Percentiles rank a stretch among this genome's conserved stretches.
Conservation (phyloP, 495 filamentous ascomycete genomes). For the Hypoxylon subgilvum region DNA sequence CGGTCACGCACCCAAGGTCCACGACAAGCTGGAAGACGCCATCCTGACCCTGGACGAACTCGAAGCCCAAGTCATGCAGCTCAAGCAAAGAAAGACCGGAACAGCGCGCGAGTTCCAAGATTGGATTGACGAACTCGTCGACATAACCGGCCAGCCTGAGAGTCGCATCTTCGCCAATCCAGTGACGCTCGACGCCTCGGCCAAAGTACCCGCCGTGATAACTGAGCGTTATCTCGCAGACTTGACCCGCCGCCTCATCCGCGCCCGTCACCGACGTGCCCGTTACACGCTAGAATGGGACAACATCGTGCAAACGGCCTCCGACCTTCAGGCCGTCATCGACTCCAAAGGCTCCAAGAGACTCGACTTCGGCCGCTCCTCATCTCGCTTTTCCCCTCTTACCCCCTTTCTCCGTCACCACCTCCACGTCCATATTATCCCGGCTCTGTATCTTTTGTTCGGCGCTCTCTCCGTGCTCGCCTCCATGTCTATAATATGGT, state of each 20-base stretch:
- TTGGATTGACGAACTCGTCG: slow-evolving; percentile 90
- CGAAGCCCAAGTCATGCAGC: slow-evolving; percentile 76
- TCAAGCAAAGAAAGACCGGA: slow-evolving; percentile 80
- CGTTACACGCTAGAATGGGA: slow-evolving; percentile 89
- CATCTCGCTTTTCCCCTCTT: slow-evolving; percentile 66
- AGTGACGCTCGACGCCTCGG: slow-evolving; percentile 43
- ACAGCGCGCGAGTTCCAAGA: slow-evolving; percentile 82
- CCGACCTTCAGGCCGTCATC: slow-evolving; percentile 77
- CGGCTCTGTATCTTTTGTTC: slow-evolving; percentile 63
- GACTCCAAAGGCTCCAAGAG: slow-evolving; percentile 82
- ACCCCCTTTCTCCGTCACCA: slow-evolving; percentile 86
- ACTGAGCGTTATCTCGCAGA: slow-evolving; percentile 93
- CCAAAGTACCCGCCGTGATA: slow-evolving; percentile 76
- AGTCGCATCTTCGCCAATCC: slow-evolving; percentile 53
- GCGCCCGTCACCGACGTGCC: slow-evolving; percentile 79
- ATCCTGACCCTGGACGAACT: slow-evolving; percentile 79
- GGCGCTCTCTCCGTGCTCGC: slow-evolving; percentile 71
- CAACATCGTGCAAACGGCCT: slow-evolving; percentile 71
- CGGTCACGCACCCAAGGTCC: slow-evolving; percentile 74
- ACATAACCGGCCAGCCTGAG: slow-evolving; percentile 72
- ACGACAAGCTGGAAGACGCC: slow-evolving; percentile 88
- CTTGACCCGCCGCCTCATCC: slow-evolving; percentile 76
- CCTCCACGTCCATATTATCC: slow-evolving; percentile 71
- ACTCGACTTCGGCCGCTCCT: slow-evolving; percentile 71
- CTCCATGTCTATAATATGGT: slow-evolving; percentile 86